A percentile compares a stretch with the other conserved stretches of the same genome.
Conservation (phyloP, 2,329 filamentous ascomycete genomes). For the Diplocarpon rosae region DNA sequence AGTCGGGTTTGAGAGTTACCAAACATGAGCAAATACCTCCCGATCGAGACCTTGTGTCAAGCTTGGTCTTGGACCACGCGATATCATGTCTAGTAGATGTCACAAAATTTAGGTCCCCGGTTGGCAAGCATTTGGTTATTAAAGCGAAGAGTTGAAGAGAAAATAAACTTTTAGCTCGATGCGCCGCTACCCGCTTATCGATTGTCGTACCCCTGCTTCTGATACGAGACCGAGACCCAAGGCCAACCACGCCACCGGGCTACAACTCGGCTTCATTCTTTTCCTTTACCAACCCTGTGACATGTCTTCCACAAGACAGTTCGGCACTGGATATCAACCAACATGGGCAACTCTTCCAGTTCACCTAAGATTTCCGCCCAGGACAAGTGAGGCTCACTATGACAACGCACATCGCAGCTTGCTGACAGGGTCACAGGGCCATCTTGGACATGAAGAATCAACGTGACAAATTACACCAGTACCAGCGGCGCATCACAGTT, state of each 20-base stretch:
- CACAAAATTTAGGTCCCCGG: background rate
- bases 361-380: slow-evolving; percentile 61
- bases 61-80: slow-evolving; percentile 33
- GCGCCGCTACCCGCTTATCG: slow-evolving; percentile 4
- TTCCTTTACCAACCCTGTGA: slow-evolving; percentile 6
- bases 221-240: slow-evolving; percentile 6
- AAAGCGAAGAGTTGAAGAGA: background rate
- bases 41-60: slow-evolving; percentile 49
- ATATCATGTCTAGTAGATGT: slow-evolving; percentile 12
- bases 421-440: slow-evolving; percentile 45
- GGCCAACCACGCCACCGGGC: slow-evolving; percentile 4
- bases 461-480: slow-evolving; percentile 93
- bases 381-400: slow-evolving; percentile 57
- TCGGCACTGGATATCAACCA: slow-evolving; percentile 1
- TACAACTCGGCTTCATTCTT: background rate
- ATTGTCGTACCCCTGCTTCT: background rate
- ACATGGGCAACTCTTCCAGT: slow-evolving; percentile 55
- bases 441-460: slow-evolving; percentile 97
- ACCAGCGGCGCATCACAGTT: slow-evolving; percentile 79
- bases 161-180: background rate
- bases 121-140: background rate
- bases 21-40: slow-evolving; percentile 35
- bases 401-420: slow-evolving; percentile 6
- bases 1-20: background rate
- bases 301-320: slow-evolving; percentile 7